A percentile compares a stretch with the other conserved stretches of the same genome.
Conservation (phyloP, 306 rosid genomes). For the Hylodesmum podocarpum region DNA sequence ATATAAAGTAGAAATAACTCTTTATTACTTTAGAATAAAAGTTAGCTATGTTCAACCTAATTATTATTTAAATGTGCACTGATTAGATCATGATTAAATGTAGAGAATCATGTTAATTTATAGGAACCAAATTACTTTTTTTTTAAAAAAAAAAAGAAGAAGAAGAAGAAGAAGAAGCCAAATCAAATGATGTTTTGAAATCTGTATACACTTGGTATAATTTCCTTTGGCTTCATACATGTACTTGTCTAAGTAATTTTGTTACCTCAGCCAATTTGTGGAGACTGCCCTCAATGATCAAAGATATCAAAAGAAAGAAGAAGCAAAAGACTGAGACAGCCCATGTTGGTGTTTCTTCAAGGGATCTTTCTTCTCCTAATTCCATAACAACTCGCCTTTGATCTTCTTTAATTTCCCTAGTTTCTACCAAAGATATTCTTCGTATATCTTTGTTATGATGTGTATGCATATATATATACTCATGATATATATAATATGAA, state of each 20-base stretch:
- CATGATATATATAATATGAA: not conserved
- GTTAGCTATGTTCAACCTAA: too few species aligned
- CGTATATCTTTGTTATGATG: not conserved
- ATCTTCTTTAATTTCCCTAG: not conserved
- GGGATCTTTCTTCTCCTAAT: constrained; percentile 29
- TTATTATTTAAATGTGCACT: too few species aligned
- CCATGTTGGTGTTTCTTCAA: constrained; percentile 72
- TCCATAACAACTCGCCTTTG: constrained; percentile 27
- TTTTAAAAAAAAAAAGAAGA: too few species aligned
- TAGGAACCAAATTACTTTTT: too few species aligned
- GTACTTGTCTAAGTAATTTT: not conserved
- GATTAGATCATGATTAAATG: too few species aligned
- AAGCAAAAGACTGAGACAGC: constrained; percentile 51
- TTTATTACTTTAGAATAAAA: too few species aligned
- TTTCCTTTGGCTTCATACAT: not conserved
- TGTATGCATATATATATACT: not conserved
- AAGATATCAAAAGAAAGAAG: constrained; percentile 43
- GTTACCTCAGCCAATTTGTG: constrained; percentile 51
- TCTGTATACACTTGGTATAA: not conserved
- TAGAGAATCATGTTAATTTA: too few species aligned
- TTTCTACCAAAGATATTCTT: not conserved
- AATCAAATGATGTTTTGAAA: not conserved
- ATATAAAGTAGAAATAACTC: too few species aligned
- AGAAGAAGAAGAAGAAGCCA: too few species aligned
- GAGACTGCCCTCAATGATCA: constrained; percentile 48